A percentile compares a stretch with the other conserved stretches of the same genome.
Evolutionary conservation across 768 basidiomycete species (phyloP).

Genomic region (Calocybe cyanea): DNA sequence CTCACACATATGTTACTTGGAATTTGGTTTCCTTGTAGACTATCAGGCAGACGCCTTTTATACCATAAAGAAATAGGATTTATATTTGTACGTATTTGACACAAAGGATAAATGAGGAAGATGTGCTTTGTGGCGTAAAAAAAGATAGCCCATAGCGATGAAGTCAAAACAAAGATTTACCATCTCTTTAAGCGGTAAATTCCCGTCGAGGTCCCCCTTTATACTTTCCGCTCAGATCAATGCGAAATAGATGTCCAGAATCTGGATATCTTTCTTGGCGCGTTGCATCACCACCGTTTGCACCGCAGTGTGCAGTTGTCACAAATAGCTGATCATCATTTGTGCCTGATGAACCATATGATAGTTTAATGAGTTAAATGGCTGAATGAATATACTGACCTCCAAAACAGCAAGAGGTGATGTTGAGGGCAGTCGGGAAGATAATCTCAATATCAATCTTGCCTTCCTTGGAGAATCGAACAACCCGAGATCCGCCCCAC

Average conservation of each 20-base stretch:
- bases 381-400: slow-evolving; percentile 35
- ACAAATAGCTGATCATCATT: slow-evolving; percentile 63
- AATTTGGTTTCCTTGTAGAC: neutral
- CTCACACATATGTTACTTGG: neutral
- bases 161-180: slow-evolving; percentile 1
- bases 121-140: too few relatives aligned
- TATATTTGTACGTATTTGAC: too few relatives aligned
- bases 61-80: too few relatives aligned
- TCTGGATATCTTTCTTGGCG: slow-evolving; percentile 48
- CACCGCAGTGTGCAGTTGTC: slow-evolving; percentile 59
- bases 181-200: slow-evolving; percentile 26
- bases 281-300: slow-evolving; percentile 48
- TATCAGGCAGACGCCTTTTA: too few relatives aligned
- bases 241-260: slow-evolving; percentile 52
- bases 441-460: slow-evolving; percentile 49
- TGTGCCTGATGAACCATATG: slow-evolving; percentile 35
- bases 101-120: too few relatives aligned
- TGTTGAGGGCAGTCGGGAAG: slow-evolving; percentile 59
- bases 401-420: slow-evolving; percentile 71
- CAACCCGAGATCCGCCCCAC: slow-evolving; percentile 61
- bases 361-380: neutral
- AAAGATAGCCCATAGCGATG: too few relatives aligned
- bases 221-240: slow-evolving; percentile 43
- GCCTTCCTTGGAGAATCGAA: slow-evolving; percentile 54
- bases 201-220: slow-evolving; percentile 31